Evolutionary conservation across 2,329 filamentous ascomycete species (phyloP), one percentile per base, ranked within the genome.

Genomic region (Pestalotiopsis sp.): DNA sequence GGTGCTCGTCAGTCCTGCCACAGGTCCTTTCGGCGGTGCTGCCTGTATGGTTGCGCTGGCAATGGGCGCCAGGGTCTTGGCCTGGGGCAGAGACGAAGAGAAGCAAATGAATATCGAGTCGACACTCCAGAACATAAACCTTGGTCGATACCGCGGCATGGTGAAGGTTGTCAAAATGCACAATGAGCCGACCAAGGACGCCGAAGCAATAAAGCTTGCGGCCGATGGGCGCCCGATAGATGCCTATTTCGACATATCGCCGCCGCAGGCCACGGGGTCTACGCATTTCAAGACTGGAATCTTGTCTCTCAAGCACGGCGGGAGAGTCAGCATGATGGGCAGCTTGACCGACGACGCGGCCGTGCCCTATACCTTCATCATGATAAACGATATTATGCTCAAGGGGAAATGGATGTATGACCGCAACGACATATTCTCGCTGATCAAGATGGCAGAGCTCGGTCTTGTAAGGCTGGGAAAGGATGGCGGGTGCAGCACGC

Each of bases 31-130:
- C 71, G 82, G 84, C 2, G 78, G 83, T 12, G 81, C 80, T 2
- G 84, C 78, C 0, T 83, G 85, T 0, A 68, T 77, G 4, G 76
- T 84, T 2, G 84, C 84, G 0, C 68, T 84, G 2, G 80, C 84
- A 0, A 83, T 86, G 81, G 86, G 85, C 0, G 84, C 84, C 4
- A 79, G 76, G 31, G 84, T 87, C 2, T 73, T 87, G 66, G 84
- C 85, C 1, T 79, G 84, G 77, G 84, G 84, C 2, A 75, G 84
- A 31, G 83, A 74, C 27, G 72, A 74, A 31, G 68, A 84, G 58
- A 76, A 77, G 17, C 69, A 72, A 11, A 71, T 73, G 11, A 64
- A 67, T 12, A 68, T 69, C 5, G 67, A 71, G 17, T 68, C 69
- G 38, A 72, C 77, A 36, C 74, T 84, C 13, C 75, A 81, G 58